These are phyloP conservation scores for Avena sativa DNA, from an alignment of 176 grass and related monocot species.

Conservation along the genomic window DNA sequence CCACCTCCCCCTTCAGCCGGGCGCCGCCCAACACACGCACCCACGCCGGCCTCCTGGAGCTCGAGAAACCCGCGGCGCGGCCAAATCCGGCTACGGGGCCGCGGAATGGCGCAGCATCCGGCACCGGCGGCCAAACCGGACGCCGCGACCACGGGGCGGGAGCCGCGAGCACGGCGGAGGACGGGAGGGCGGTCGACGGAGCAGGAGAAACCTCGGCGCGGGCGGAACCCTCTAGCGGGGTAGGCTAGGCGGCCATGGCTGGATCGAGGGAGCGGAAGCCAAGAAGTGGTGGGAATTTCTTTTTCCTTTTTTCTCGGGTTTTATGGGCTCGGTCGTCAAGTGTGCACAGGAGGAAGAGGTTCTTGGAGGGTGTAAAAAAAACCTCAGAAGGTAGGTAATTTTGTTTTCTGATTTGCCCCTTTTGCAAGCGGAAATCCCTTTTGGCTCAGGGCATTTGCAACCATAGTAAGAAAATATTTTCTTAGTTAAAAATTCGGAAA, in stretches of 20 bases:
- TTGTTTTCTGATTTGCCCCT: conserved; percentile 1
- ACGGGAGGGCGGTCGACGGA: background rate
- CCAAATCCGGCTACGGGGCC: conserved; percentile 20
- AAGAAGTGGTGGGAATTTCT: conserved; percentile 36
- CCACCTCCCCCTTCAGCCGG: background rate
- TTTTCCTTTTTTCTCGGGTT: conserved; percentile 5
- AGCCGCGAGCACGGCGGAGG: conserved; percentile 7
- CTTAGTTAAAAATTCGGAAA: too few relatives aligned
- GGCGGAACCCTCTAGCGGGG: conserved; percentile 51
- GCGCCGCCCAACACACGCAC: background rate
- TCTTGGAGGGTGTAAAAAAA: conserved; percentile 36
- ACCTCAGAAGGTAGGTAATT: background rate
- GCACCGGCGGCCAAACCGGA: conserved; percentile 29
- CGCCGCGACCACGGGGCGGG: conserved; percentile 12
- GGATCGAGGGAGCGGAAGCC: conserved; percentile 50
- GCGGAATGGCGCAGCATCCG: conserved; percentile 28
- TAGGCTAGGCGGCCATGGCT: conserved; percentile 49
- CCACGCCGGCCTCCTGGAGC: conserved; percentile 1
- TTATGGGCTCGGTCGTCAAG: conserved; percentile 18
- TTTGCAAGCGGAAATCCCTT: background rate
- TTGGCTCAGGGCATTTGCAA: too few relatives aligned
- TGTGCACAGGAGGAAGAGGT: background rate
- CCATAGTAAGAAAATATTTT: too few relatives aligned
- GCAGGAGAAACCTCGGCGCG: background rate
- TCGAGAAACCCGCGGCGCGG: background rate